These are phyloP conservation scores for Tubosaeta brunneosetosa DNA, from an alignment of 768 basidiomycete genomes.

Conservation along the genomic window DNA sequence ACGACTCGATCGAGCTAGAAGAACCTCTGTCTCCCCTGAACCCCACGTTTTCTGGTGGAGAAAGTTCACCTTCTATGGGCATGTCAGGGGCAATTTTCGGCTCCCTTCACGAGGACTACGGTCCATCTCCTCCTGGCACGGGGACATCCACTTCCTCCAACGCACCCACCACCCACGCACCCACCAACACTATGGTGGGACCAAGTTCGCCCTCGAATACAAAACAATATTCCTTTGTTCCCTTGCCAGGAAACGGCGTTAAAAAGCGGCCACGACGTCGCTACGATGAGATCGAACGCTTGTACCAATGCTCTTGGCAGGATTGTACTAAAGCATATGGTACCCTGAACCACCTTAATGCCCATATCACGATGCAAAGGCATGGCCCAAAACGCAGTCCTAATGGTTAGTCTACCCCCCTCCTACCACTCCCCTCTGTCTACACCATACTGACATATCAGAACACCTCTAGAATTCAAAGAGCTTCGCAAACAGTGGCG, in stretches of 20 bases:
- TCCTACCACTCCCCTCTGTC: neutral
- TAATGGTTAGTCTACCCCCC: constrained; percentile 53
- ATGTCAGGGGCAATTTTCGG: constrained; percentile 37
- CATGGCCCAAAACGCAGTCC: constrained; percentile 90
- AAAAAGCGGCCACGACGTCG: constrained; percentile 81
- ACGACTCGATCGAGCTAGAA: constrained; percentile 36
- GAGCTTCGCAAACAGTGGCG: constrained; percentile 97
- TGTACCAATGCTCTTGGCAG: constrained; percentile 84
- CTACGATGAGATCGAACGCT: constrained; percentile 93
- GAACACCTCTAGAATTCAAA: constrained; percentile 74
- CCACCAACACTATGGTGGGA: constrained; percentile 11
- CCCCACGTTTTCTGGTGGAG: constrained; percentile 46
- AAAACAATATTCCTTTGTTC: constrained; percentile 80
- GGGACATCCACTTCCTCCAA: constrained; percentile 55
- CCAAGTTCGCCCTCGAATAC: constrained; percentile 38
- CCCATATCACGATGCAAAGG: constrained; percentile 97
- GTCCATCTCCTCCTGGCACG: constrained; percentile 59
- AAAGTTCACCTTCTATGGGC: constrained; percentile 32
- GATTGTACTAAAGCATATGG: constrained; percentile 83
- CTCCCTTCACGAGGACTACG: constrained; percentile 47
- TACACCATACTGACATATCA: constrained; percentile 6
- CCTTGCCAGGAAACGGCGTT: constrained; percentile 74
- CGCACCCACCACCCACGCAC: constrained; percentile 28
- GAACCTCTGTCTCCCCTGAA: constrained; percentile 54
- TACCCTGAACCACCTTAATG: constrained; percentile 95